Conservation (phyloP, 2,329 filamentous ascomycete species). For the Niveomyces coronatus region DNA sequence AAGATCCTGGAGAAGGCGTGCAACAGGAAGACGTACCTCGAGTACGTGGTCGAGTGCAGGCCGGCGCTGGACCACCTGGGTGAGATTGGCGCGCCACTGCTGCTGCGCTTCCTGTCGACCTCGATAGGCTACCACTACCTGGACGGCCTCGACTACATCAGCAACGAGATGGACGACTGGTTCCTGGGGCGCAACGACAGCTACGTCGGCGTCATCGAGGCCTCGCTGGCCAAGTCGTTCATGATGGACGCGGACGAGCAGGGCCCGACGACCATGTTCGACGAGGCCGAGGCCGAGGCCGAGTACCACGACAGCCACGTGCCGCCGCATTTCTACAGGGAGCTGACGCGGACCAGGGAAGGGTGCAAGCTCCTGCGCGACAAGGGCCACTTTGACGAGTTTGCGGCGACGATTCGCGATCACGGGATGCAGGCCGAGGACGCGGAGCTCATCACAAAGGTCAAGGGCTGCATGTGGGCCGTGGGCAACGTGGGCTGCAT, state of each 20-base stretch:
- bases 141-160: constrained; percentile 95
- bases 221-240: constrained; percentile 83
- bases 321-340: constrained; percentile 96
- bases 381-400: constrained; percentile 95
- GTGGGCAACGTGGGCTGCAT: constrained; percentile 97
- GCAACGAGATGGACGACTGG: constrained; percentile 99
- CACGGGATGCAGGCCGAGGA: constrained; percentile 80
- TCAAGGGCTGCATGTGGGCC: constrained; percentile 95
- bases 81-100: constrained; percentile 87
- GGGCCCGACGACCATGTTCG: constrained; percentile 48
- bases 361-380: constrained; percentile 82
- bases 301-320: constrained; percentile 57
- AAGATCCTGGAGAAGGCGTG: constrained; percentile 97
- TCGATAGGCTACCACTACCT: constrained; percentile 97
- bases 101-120: constrained; percentile 87
- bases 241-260: constrained; percentile 52
- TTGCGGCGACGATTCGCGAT: constrained; percentile 78
- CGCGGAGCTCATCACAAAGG: constrained; percentile 74
- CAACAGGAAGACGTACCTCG: constrained; percentile 80
- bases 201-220: constrained; percentile 92
- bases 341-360: constrained; percentile 84
- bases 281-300: constrained; percentile 44
- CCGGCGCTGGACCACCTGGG: constrained; percentile 91
- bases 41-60: constrained; percentile 93
- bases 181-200: constrained; percentile 92